Evolutionary conservation across 164 flowering plant genomes (phyloP).

Genomic region (Protea cynaroides): DNA sequence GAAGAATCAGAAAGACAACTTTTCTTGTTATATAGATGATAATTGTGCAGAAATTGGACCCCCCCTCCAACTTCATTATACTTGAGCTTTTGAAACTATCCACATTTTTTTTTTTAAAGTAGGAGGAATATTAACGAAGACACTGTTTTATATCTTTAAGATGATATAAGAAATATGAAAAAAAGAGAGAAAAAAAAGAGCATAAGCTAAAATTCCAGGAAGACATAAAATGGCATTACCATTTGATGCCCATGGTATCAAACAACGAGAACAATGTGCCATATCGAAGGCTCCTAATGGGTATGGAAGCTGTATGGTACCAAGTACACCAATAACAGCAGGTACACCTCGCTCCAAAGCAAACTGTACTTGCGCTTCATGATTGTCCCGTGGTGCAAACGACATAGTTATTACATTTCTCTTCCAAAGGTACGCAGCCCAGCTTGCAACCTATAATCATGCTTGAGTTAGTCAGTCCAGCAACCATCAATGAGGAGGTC

Average conservation of each 20-base stretch:
- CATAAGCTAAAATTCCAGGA: not conserved
- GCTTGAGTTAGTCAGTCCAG: conserved; percentile 13
- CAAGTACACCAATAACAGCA: conserved; percentile 89
- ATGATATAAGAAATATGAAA: not conserved
- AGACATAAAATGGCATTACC: conserved; percentile 33
- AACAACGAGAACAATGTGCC: conserved; percentile 95
- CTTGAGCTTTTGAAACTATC: no score
- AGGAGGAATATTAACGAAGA: no score
- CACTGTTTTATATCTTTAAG: not conserved
- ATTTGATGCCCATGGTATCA: conserved; percentile 81
- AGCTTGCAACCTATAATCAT: conserved; percentile 74
- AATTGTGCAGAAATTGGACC: no score
- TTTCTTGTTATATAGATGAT: no score
- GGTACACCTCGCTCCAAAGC: conserved; percentile 96
- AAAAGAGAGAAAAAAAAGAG: not conserved
- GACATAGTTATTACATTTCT: conserved; percentile 90
- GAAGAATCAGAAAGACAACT: no score
- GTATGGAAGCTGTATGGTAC: conserved; percentile 70
- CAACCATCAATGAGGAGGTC: conserved; percentile 3
- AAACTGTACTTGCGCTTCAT: conserved; percentile 94
- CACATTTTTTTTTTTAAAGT: no score
- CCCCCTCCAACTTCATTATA: no score
- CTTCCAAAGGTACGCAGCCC: conserved; percentile 89
- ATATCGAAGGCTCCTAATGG: conserved; percentile 93
- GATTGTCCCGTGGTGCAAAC: conserved; percentile 91